phyloP scores from a whole-genome alignment of 306 rosid species.

The Canavalia gladiata region DNA sequence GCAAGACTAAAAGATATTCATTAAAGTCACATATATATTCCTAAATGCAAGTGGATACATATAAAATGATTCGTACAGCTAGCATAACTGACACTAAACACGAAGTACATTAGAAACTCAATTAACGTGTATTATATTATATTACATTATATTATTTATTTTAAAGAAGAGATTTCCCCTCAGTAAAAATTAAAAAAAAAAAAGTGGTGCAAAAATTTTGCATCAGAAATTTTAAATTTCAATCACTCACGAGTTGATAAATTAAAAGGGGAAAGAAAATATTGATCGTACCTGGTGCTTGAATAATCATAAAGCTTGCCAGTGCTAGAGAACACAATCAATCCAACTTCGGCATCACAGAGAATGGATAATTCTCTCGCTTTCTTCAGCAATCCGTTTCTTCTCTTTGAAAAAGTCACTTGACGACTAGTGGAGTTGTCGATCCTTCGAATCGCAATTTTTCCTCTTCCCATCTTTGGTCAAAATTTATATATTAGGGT shows the following conservation, averaged over 20 bases:
- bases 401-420: conserved; percentile 64
- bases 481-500: conserved; percentile 43
- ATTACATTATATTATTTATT: conserved; percentile 3
- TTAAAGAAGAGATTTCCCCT: background rate
- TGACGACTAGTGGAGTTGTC: conserved; percentile 59
- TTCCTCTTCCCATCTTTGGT: conserved; percentile 54
- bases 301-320: conserved; percentile 60
- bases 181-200: background rate
- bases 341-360: conserved; percentile 66
- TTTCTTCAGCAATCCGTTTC: conserved; percentile 62
- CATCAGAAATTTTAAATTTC: conserved; percentile 26
- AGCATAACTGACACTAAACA: conserved; percentile 16
- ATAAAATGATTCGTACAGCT: conserved; percentile 22
- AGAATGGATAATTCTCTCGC: conserved; percentile 59
- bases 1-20: background rate
- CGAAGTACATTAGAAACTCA: conserved; percentile 15
- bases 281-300: conserved; percentile 51
- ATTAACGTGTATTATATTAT: conserved; percentile 1
- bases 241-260: background rate
- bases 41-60: conserved; percentile 48
- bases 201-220: background rate
- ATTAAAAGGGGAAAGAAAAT: background rate
- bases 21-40: conserved; percentile 22
- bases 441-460: conserved; percentile 54
- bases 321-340: conserved; percentile 62